Evolutionary conservation across 78 protist species (phyloP).

Genomic region (Tieghemostelium lacteum): DNA sequence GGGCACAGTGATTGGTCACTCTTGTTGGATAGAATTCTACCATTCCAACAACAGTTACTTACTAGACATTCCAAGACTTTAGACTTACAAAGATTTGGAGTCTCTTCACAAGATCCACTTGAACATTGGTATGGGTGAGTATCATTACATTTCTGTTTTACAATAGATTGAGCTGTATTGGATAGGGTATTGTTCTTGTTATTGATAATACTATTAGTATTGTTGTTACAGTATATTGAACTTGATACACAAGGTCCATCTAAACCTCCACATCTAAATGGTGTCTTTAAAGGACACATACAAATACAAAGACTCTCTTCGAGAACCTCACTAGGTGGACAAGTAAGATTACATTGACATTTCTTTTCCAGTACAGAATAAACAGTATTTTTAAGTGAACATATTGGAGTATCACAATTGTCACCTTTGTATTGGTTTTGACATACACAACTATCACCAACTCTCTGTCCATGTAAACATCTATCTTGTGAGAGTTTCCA

Average conservation of each 20-base stretch:
- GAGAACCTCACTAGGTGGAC: not conserved
- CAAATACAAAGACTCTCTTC: not conserved
- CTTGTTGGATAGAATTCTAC: not conserved
- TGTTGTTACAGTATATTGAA: not conserved
- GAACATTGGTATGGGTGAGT: conserved; percentile 18
- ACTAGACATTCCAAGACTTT: not conserved
- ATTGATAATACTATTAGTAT: not conserved
- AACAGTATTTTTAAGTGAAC: not conserved
- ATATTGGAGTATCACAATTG: conserved; percentile 5
- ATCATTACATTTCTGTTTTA: not conserved
- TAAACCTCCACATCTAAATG: not conserved
- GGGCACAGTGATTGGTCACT: not conserved
- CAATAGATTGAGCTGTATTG: not conserved
- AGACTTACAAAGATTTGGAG: conserved; percentile 3
- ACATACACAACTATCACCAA: not conserved
- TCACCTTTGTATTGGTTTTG: not conserved
- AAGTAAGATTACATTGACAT: conserved; percentile 9
- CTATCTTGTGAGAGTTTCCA: no score
- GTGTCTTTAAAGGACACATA: not conserved
- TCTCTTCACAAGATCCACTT: not conserved
- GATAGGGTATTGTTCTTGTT: no score
- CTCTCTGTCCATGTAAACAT: conserved; percentile 18
- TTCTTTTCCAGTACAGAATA: not conserved
- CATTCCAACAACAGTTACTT: conserved; percentile 50
- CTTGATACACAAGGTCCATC: not conserved